phyloP scores from a whole-genome alignment of 2,329 filamentous ascomycete genomes.

The Beauveria sp. region DNA sequence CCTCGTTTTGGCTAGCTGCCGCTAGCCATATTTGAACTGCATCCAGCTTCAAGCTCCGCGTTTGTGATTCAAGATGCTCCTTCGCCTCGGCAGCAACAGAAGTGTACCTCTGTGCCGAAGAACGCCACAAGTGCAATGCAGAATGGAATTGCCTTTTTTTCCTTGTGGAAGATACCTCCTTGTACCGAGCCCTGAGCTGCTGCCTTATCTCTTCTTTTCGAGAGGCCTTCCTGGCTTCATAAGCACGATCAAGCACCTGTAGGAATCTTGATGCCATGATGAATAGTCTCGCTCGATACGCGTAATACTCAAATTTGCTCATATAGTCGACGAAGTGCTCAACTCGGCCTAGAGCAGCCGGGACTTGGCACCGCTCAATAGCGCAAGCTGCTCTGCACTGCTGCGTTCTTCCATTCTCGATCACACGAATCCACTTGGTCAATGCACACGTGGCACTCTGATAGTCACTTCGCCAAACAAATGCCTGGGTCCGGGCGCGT shows the following conservation, averaged over 20 bases:
- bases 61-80: conserved; percentile 8
- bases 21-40: conserved; percentile 19
- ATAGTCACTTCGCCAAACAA: conserved; percentile 8
- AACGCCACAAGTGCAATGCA: not conserved
- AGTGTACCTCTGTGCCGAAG: not conserved
- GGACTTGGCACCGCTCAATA: not conserved
- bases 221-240: not conserved
- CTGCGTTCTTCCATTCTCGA: not conserved
- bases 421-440: not conserved
- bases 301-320: not conserved
- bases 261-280: conserved; percentile 6
- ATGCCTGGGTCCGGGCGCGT: conserved; percentile 4
- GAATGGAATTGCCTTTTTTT: conserved; percentile 7
- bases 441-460: not conserved
- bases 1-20: conserved; percentile 14
- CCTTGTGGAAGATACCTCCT: conserved; percentile 3
- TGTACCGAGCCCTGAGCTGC: conserved; percentile 7
- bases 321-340: not conserved
- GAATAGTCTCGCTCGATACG: conserved; percentile 5
- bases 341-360: not conserved
- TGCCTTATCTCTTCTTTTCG: conserved; percentile 9
- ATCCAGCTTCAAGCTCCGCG: not conserved
- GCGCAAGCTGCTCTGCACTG: not conserved
- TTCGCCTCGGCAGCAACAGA: not conserved
- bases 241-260: conserved; percentile 1